Base-by-base conservation (phyloP, 2,329 filamentous ascomycete genomes). In the Fusarium chlamydosporum region DNA sequence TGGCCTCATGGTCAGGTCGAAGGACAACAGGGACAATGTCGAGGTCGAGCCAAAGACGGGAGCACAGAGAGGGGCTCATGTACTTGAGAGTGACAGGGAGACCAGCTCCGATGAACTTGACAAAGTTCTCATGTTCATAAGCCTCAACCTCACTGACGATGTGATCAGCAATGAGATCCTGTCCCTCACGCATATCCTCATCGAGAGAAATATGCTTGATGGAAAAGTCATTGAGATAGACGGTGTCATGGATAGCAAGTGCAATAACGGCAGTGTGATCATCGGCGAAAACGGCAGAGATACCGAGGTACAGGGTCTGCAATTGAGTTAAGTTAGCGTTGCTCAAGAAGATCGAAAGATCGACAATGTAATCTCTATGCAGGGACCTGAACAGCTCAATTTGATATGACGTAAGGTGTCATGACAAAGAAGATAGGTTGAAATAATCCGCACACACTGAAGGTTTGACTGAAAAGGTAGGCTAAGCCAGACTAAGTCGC, bases 101-200 rank as follows among this genome's bases (percentile, higher is more conserved):
- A n/a, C 92, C 91, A 20, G 88, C 86, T 9, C 92, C 92, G 20
- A 93, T 83, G 70, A 94, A 91, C 78, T 95, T 96, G 80, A 88
- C 87, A 58, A 89, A 81, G 75, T 93, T 90, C 13, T 86, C 82
- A 41, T 86, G 81, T 68, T 89, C 87, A 71, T 93, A 94, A 23
- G 79, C 74, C 34, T 84, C 77, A 31, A 92, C 79, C 47, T 86
- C 82, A 0, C 74, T 67, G 64, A 92, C 79, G 43, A 94, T 81
- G 67, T 88, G 86, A 55, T 91, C 84, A 18, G 85, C 85, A 34
- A 91, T 83, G 55, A 80, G 77, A 56, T 86, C 82, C 18, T 82
- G 76, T 34, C 78, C 77, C 52, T 77, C 75, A 26, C 76, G 76
- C 54, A 80, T 73, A 20, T 79, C 74, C 43, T 82, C 78, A 10